These are phyloP conservation scores for Cystobasidiaceae sp. DNA, from an alignment of 1,284 basidiomycete species.

Conservation along the genomic window DNA sequence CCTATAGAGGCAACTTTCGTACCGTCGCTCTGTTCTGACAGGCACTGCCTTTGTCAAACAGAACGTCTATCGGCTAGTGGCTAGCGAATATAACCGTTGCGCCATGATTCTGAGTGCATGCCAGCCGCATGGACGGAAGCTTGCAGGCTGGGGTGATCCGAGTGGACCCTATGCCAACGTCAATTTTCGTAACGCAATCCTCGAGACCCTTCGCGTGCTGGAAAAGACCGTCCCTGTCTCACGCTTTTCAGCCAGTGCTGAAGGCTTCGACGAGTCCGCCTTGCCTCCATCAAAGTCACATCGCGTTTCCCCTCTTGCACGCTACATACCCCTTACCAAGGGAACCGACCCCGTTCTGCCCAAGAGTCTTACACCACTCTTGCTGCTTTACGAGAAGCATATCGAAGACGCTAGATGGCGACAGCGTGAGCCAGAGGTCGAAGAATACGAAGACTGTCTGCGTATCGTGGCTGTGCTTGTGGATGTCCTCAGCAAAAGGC, in stretches of 20 bases:
- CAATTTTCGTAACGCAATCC: conserved; percentile 35
- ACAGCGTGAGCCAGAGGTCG: conserved; percentile 31
- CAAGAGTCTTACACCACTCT: conserved; percentile 29
- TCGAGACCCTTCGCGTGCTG: conserved; percentile 32
- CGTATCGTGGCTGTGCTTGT: conserved; percentile 35
- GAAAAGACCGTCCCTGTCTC: conserved; percentile 17
- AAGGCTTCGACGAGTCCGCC: neutral
- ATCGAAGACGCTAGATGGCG: conserved; percentile 32
- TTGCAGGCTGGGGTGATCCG: conserved; percentile 36
- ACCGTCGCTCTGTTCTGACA: neutral
- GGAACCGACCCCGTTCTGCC: conserved; percentile 22
- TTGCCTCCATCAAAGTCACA: neutral
- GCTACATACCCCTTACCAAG: conserved; percentile 5
- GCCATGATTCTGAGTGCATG: conserved; percentile 33
- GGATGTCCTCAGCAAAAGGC: conserved; percentile 12
- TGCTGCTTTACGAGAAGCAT: conserved; percentile 34
- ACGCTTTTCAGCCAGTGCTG: neutral
- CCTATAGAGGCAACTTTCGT: too few species aligned
- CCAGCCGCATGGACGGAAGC: conserved; percentile 31
- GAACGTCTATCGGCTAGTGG: conserved; percentile 30
- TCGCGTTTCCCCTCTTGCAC: conserved; percentile 1
- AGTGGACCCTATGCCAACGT: conserved; percentile 29
- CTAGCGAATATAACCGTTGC: conserved; percentile 36
- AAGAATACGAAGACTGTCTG: conserved; percentile 33
- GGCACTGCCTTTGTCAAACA: neutral